Percentiles rank a stretch among this genome's conserved stretches.
These are phyloP conservation scores for Verticillium longisporum DNA, from an alignment of 2,329 filamentous ascomycete genomes.

Conservation along the genomic window DNA sequence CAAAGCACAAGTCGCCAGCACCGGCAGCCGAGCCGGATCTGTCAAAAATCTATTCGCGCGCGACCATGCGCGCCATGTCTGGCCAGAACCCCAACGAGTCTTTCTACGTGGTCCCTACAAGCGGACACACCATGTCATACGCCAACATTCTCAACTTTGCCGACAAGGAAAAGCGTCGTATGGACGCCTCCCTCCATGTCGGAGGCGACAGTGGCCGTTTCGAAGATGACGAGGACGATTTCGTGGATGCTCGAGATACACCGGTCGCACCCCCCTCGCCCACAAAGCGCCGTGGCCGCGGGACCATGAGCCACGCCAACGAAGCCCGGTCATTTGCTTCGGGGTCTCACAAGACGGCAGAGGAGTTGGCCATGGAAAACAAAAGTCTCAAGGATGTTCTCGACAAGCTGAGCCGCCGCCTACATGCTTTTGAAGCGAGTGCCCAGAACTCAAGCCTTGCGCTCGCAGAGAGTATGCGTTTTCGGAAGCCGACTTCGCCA, in stretches of 20 bases:
- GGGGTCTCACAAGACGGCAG: constrained; percentile 56
- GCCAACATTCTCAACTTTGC: constrained; percentile 75
- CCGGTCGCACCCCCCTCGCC: constrained; percentile 36
- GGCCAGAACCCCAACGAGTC: constrained; percentile 62
- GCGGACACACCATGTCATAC: constrained; percentile 87
- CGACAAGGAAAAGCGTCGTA: constrained; percentile 57
- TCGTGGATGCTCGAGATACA: constrained; percentile 79
- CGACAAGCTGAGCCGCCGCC: constrained; percentile 76
- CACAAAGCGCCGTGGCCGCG: constrained; percentile 15
- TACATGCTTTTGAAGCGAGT: constrained; percentile 91
- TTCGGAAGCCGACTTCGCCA: constrained; percentile 53
- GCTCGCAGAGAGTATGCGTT: constrained; percentile 73
- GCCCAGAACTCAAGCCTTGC: constrained; percentile 83
- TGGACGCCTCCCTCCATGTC: constrained; percentile 42
- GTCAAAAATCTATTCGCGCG: constrained; percentile 75
- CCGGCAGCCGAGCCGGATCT: constrained; percentile 61
- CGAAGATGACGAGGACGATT: constrained; percentile 73
- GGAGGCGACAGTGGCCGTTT: constrained; percentile 29
- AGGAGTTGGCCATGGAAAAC: constrained; percentile 88
- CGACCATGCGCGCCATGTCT: constrained; percentile 72
- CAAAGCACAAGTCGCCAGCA: constrained; percentile 24
- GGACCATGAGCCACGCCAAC: constrained; percentile 31
- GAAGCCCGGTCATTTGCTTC: constrained; percentile 26
- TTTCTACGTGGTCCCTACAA: constrained; percentile 92
- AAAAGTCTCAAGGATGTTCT: constrained; percentile 76